Percentiles rank a stretch among this genome's conserved stretches.
phyloP scores from a whole-genome alignment of 2,329 filamentous ascomycete genomes.

The Lachnellula arida region DNA sequence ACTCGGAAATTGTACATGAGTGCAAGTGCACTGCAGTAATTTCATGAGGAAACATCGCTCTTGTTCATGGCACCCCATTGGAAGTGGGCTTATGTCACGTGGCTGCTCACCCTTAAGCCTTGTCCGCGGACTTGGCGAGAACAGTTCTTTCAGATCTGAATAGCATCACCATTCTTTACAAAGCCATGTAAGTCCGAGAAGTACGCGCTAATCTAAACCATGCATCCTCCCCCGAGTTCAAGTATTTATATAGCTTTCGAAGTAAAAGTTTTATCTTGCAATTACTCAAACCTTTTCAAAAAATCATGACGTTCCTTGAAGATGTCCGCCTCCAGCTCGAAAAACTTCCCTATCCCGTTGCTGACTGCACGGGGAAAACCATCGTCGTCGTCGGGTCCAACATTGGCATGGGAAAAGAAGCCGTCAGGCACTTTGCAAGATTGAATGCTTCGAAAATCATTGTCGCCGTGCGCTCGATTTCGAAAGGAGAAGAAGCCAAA shows the following conservation, averaged over 20 bases:
- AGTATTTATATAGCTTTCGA: background rate
- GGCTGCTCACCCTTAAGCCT: background rate
- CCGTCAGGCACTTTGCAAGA: conserved; percentile 35
- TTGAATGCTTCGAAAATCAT: conserved; percentile 36
- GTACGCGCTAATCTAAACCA: background rate
- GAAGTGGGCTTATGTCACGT: background rate
- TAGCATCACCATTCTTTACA: no score
- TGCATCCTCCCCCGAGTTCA: background rate
- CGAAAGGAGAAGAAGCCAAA: conserved; percentile 34
- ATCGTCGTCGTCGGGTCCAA: conserved; percentile 35
- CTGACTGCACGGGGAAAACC: background rate
- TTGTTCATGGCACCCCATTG: background rate
- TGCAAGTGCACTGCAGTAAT: background rate
- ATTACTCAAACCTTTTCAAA: no score
- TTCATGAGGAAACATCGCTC: background rate
- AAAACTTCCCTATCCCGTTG: background rate
- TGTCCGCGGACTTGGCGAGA: background rate
- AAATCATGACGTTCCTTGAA: background rate
- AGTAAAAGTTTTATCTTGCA: background rate
- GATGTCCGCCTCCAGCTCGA: background rate
- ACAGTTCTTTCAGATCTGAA: background rate
- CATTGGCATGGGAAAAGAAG: conserved; percentile 39
- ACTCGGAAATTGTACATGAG: background rate
- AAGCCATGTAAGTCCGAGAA: background rate
- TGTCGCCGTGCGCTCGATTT: conserved; percentile 36